These are phyloP conservation scores for Prunus mira DNA, from an alignment of 306 rosid genomes.

Conservation along the genomic window DNA sequence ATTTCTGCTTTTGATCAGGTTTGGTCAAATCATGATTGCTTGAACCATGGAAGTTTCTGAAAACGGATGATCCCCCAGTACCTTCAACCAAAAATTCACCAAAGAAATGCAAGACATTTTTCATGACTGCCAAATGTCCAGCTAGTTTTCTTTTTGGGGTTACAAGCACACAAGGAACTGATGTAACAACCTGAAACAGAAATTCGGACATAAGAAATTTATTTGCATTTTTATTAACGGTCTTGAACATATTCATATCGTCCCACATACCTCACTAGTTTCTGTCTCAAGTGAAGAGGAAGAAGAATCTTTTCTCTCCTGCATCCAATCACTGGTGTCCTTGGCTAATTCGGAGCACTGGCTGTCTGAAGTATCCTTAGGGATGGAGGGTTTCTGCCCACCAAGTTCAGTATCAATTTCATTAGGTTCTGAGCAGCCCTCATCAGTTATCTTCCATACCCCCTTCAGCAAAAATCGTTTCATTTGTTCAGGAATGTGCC, in stretches of 20 bases:
- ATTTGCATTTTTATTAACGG: conserved; percentile 11
- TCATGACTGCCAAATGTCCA: conserved; percentile 90
- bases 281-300: conserved; percentile 64
- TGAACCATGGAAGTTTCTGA: conserved; percentile 63
- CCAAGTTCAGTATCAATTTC: conserved; percentile 54
- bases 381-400: conserved; percentile 44
- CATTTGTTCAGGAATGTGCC: conserved; percentile 94
- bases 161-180: conserved; percentile 82
- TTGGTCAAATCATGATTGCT: conserved; percentile 57
- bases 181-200: conserved; percentile 72
- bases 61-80: conserved; percentile 88
- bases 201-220: conserved; percentile 26
- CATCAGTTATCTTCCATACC: conserved; percentile 78
- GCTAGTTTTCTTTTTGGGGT: conserved; percentile 88
- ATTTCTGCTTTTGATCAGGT: conserved; percentile 62
- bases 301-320: conserved; percentile 59
- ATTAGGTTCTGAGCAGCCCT: conserved; percentile 58
- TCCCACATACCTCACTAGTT: conserved; percentile 66
- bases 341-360: conserved; percentile 53
- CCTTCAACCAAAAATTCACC: conserved; percentile 92
- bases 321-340: conserved; percentile 54
- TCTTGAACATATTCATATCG: conserved; percentile 20
- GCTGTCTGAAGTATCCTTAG: conserved; percentile 53
- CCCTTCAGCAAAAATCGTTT: conserved; percentile 85
- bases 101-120: conserved; percentile 83